A percentile compares a stretch with the other conserved stretches of the same genome.
Conservation (phyloP, 495 filamentous ascomycete species). For the Aspergillus coremiiformis region DNA sequence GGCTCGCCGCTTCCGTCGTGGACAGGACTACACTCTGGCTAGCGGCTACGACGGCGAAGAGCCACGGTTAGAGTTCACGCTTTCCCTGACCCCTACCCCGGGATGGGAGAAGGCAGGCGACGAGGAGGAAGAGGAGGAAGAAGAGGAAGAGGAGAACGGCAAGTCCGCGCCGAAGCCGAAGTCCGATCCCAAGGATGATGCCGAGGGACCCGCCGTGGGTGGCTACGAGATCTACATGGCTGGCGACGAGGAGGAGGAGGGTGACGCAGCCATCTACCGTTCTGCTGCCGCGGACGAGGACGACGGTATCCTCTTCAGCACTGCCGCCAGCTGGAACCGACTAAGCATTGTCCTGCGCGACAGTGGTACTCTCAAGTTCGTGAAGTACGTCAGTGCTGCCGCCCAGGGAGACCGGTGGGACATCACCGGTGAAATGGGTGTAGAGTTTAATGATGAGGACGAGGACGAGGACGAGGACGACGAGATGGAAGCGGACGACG, state of each 20-base stretch:
- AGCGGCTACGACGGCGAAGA: slow-evolving; percentile 70
- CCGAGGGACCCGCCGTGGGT: slow-evolving; percentile 55
- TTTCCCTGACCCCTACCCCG: slow-evolving; percentile 70
- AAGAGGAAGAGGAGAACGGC: slow-evolving; percentile 23
- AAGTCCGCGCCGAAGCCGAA: slow-evolving; percentile 15
- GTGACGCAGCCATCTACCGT: slow-evolving; percentile 66
- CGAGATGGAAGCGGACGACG: slow-evolving; percentile 16
- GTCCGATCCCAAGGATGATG: background rate
- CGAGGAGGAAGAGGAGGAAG: slow-evolving; percentile 46
- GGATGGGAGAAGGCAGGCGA: slow-evolving; percentile 75
- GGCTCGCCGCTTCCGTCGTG: slow-evolving; percentile 75
- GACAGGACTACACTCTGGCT: slow-evolving; percentile 87
- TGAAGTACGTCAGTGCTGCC: slow-evolving; percentile 83
- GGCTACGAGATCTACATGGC: slow-evolving; percentile 93
- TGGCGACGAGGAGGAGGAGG: slow-evolving; percentile 66
- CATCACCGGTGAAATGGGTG: slow-evolving; percentile 56
- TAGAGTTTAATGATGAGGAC: slow-evolving; percentile 38
- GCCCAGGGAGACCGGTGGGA: slow-evolving; percentile 94
- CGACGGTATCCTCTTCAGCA: slow-evolving; percentile 85
- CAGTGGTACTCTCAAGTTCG: slow-evolving; percentile 76
- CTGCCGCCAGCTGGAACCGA: slow-evolving; percentile 82
- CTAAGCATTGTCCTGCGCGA: slow-evolving; percentile 86
- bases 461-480: slow-evolving; percentile 33
- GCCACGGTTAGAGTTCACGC: slow-evolving; percentile 77
- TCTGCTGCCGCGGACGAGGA: slow-evolving; percentile 67